Evolutionary conservation across 331 rosid genomes (phyloP), one percentile per base, ranked within the genome.

Genomic region (Quercus lobata): DNA sequence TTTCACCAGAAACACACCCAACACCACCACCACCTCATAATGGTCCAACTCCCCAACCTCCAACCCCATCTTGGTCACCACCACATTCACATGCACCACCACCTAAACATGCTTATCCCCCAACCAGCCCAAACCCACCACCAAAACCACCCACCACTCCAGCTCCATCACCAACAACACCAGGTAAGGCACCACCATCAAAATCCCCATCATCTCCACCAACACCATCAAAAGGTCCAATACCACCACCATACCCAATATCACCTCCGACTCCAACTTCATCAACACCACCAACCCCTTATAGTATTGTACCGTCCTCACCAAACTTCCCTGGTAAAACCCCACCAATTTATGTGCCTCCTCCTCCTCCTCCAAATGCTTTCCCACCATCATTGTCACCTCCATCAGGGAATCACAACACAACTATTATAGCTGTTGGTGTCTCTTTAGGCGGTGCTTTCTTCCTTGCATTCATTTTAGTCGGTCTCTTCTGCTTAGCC

Each of bases 371-470:
- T 49, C 54, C n/a, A 7, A 80, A 22, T 11, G 65, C 74, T 1
- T 7, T 83, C 61, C 81, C 87, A 27, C 90, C 90, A 4, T 78
- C 80, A 15, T 55, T 79, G 17, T 37, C 80, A 2, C 72, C 72
- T 6, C 53, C 72, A 14, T 9, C 72, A 7, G 72, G 72, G n/a
- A 15, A 49, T 25, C 24, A 68, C 61, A 80, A 81, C 83, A 90
- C 88, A 55, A 89, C 92, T 0, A 76, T 88, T 49, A 81, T 90
- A 9, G 90, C 86, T 0, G 92, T 85, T 14, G 88, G 91, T 12
- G 92, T 66, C 52, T 88, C 94, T 3, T 77, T 81, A 0, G 94
- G 94, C 1, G 88, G 80, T 16, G 72, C 44, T 7, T 79, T 79
- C 75, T 83, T 85, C 46, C 25, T 90, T 21, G 86, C 82, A 1